Base-by-base conservation (phyloP, 192 early-diverging fungal genomes). In the Linnemannia hyalina region DNA sequence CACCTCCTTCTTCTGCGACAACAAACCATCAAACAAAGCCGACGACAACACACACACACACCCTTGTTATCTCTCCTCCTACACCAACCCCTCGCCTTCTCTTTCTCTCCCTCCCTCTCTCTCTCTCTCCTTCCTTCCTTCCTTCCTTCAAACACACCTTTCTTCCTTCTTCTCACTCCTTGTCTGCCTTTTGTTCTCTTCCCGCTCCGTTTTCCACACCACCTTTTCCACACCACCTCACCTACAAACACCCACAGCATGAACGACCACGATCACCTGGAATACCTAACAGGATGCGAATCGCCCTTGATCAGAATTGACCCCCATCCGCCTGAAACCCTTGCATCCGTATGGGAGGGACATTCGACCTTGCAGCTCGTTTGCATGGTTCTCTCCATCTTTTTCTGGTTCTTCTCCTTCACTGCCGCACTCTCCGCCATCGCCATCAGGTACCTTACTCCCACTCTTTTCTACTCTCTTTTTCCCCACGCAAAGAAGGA, bases 351-450 rank as follows among this genome's bases (percentile, higher is more conserved):
- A 65, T 89, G 88, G 88, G 85, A 84, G 74, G 70, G 85, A 78
- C 80, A 81, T 49, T 87, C 85, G 32, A 89, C 63, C 22, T 41
- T 75, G 40, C 81, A 89, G 78, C 69, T 82, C 3, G 71, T 74
- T 41, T 81, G 82, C 68, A 84, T 89, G 85, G 79, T 89, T 65
- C 60, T 89, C 9, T 87, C 85, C 68, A 84, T 89, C 74, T 79
- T 76, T 57, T 82, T 80, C 65, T 89, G 88, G 88, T 73, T 83
- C 72, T 77, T 84, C 40, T 84, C 82, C 35, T 84, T 84, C 69
- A 84, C 82, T 65, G 82, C 82, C 26, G 82, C 82, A 10, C 79
- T 84, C 49, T 68, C 57, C 36, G 82, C 82, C 35, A 84, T 84
- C 46, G 74, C 82, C 38, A 79, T 84, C 73, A 84, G 82, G 82